Evolutionary conservation across 2,329 filamentous ascomycete genomes (phyloP), one percentile per base, ranked within the genome.

Genomic region (Corniculantispora saksenae): DNA sequence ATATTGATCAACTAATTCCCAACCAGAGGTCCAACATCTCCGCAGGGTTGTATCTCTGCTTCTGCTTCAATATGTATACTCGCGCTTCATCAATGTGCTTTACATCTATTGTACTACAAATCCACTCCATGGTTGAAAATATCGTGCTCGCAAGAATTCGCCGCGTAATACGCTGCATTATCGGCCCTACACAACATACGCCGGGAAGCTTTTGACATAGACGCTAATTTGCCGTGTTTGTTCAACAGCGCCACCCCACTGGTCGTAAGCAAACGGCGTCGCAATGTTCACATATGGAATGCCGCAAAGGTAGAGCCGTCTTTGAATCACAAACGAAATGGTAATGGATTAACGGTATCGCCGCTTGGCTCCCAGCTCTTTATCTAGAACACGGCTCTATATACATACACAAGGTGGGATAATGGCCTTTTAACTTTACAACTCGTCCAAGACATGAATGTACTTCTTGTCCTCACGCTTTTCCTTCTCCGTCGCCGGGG

Each of bases 391-490:
- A 56, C 29, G 51, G 40, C 40, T 48, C 61, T 63, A 56, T 62
- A 62, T 63, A 55, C 40, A 50, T 56, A 63, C 40, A 63, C n/a
- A 56, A 23, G 56, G 51, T 32, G 10, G 35, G 43, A 48, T 48
- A 63, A 48, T 13, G 21, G 63, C 51, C 65, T 66, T 38, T 21
- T 69, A 68, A 66, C 67, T 70, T 81, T 89, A 95, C 84, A 93
- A 87, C 78, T 95, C 90, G 77, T 97, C 92, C 75, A 93, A 82
- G 67, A 99, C 94, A 78, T 99, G 95, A 78, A 98, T 82, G 78
- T 97, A 99, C 84, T 97, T 95, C 86, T 90, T 95, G 81, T 98
- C 94, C 79, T 98, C 94, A 73, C 87, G 86, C 86, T 89, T 95
- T 85, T 99, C 95, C 79, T 91, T 91, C 82, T 97, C 94, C 40